A percentile compares a stretch with the other conserved stretches of the same genome.
Evolutionary conservation across 2,329 filamentous ascomycete genomes (phyloP).

Genomic region (Microdochium paspali): DNA sequence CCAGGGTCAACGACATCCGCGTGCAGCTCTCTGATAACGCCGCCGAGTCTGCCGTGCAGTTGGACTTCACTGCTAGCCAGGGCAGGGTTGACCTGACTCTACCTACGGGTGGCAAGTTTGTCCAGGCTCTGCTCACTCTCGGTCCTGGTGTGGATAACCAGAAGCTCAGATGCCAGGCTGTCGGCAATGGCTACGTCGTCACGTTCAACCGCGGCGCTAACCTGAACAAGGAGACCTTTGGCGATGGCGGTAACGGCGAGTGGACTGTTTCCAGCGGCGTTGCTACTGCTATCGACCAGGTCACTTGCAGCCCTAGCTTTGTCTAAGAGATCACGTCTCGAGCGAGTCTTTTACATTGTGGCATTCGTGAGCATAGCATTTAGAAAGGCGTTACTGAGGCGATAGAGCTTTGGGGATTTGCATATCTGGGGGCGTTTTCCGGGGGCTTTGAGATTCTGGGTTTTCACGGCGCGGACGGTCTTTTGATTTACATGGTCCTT

Average conservation of each 20-base stretch:
- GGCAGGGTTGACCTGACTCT: background rate
- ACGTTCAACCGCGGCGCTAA: conserved; percentile 21
- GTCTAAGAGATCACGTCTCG: too few relatives aligned
- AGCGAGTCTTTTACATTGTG: too few relatives aligned
- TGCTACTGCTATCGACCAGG: background rate
- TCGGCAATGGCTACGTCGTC: conserved; percentile 14
- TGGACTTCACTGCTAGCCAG: background rate
- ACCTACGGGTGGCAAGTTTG: background rate
- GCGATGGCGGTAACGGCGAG: background rate
- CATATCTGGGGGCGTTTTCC: too few relatives aligned
- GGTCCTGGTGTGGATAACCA: conserved; percentile 16
- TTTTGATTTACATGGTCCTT: too few relatives aligned
- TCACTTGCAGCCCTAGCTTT: background rate
- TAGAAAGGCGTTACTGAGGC: too few relatives aligned
- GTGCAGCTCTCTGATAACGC: background rate
- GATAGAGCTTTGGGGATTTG: too few relatives aligned
- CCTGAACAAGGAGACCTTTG: conserved; percentile 6
- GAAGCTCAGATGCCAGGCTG: conserved; percentile 8
- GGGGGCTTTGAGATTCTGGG: too few relatives aligned
- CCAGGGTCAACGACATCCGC: background rate
- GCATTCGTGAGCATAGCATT: too few relatives aligned
- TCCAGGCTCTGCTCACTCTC: conserved; percentile 6
- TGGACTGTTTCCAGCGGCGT: background rate
- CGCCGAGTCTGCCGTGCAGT: background rate
- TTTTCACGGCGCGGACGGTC: too few relatives aligned